Conservation (phyloP, 1,284 basidiomycete genomes). For the Porogramme epimiltina region DNA sequence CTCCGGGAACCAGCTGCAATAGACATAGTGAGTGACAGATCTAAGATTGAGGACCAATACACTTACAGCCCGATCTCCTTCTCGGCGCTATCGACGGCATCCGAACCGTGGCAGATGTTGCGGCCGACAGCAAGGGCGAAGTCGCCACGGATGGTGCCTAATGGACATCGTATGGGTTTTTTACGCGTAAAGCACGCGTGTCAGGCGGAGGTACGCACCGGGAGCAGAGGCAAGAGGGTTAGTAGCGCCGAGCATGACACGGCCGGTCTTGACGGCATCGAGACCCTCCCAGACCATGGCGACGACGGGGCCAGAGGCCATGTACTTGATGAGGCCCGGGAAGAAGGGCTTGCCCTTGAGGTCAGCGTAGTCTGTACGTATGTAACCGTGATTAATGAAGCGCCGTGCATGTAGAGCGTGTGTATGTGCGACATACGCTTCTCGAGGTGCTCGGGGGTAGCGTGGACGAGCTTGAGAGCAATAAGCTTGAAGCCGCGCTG, state of each 20-base stretch:
- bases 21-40: slow-evolving; percentile 21
- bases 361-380: slow-evolving; percentile 83
- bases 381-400: slow-evolving; percentile 5
- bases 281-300: slow-evolving; percentile 98
- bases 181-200: background rate
- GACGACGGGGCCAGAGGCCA: slow-evolving; percentile 95
- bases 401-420: background rate
- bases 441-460: slow-evolving; percentile 83
- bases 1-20: slow-evolving; percentile 81
- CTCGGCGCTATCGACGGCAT: slow-evolving; percentile 88
- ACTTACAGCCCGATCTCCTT: slow-evolving; percentile 90
- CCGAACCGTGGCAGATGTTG: slow-evolving; percentile 95
- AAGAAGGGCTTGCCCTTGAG: slow-evolving; percentile 92
- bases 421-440: slow-evolving; percentile 55
- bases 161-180: slow-evolving; percentile 1
- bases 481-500: slow-evolving; percentile 93
- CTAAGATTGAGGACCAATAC: background rate
- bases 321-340: slow-evolving; percentile 91
- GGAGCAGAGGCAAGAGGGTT: slow-evolving; percentile 92
- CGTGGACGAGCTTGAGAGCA: slow-evolving; percentile 85
- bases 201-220: slow-evolving; percentile 48
- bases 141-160: slow-evolving; percentile 91
- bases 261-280: slow-evolving; percentile 96
- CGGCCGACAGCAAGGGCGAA: slow-evolving; percentile 91
- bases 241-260: slow-evolving; percentile 94